Percentiles rank a stretch among this genome's conserved stretches.
Evolutionary conservation across 176 grass and related monocot species (phyloP).

Genomic region (Rhipidocladum racemiflorum): DNA sequence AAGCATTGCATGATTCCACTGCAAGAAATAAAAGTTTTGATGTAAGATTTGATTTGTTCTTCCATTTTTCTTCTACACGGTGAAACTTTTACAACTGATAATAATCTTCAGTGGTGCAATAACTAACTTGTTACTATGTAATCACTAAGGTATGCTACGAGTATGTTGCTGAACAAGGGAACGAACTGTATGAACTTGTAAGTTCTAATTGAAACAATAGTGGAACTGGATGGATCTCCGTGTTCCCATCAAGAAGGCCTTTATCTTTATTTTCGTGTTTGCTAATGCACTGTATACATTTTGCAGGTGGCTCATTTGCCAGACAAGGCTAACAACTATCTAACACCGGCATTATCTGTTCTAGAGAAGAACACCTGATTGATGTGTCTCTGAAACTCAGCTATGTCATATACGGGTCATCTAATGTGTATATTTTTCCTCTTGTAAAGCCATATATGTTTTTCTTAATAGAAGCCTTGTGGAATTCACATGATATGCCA

Average conservation of each 20-base stretch:
- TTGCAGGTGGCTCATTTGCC: constrained; percentile 93
- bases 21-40: constrained; percentile 99
- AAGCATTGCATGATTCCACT: constrained; percentile 94
- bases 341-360: constrained; percentile 87
- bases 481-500: constrained; percentile 28
- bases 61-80: neutral
- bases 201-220: constrained; percentile 26
- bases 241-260: neutral
- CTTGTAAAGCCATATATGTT: constrained; percentile 37
- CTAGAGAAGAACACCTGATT: constrained; percentile 94
- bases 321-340: constrained; percentile 99
- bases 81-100: constrained; percentile 2
- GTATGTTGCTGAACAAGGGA: constrained; percentile 78
- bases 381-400: neutral
- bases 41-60: constrained; percentile 53
- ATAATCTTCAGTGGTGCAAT: neutral
- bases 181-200: constrained; percentile 90
- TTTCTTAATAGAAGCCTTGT: constrained; percentile 32
- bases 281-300: neutral
- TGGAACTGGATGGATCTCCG: neutral
- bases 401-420: constrained; percentile 19
- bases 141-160: constrained; percentile 79
- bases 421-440: constrained; percentile 39
- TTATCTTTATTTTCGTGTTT: constrained; percentile 15
- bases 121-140: neutral